Base-by-base conservation (phyloP, 1,284 basidiomycete species). In the Erythrobasidium hasegawianum region DNA sequence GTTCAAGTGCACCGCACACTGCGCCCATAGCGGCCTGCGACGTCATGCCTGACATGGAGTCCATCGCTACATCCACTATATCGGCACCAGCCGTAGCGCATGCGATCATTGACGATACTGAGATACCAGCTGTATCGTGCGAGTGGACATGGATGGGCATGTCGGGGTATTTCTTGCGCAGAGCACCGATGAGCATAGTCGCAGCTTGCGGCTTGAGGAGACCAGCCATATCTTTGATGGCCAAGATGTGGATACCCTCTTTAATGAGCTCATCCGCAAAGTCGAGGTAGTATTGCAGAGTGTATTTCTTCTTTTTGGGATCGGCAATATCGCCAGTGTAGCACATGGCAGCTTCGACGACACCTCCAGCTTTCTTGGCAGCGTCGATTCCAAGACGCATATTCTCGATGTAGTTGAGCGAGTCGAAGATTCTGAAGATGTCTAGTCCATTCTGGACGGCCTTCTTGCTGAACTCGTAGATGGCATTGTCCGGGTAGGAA, bases 161-260 rank as follows among this genome's bases (percentile, higher is more conserved):
- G 78, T 97, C 92, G 43, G 96, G 96, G 80, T 97, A 90, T 75
- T 89, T 93, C 81, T 91, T 85, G 78, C 96, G 87, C 78, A 99
- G 93, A 24, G 92, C 87, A 71, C 91, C 87, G 75, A 99, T 86
- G 72, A 99, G 87, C 88, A 96, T 76, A 72, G 82, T 92, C 14
- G 95, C 96, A 54, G 96, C 88, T 75, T 90, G 84, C 39, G 96
- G 96, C 79, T 97, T 99, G 74, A 99, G 83, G 57, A 99, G 80
- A 78, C 96, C 96, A 70, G 96, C 96, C 96, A 99, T 99, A 77
- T 99, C 96, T 83, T 99, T 99, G 80, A 99, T 90, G 78, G 92
- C 90, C 68, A 99, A 85, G 62, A 99, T 87, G 79, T 99, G 96
- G 74, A 99, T 93, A 55, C 96, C 96, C 77, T 96, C 93, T 64